A percentile compares a stretch with the other conserved stretches of the same genome.
Conservation (phyloP, 192 early-diverging fungal species). For the Pilobolus umbonatus region DNA sequence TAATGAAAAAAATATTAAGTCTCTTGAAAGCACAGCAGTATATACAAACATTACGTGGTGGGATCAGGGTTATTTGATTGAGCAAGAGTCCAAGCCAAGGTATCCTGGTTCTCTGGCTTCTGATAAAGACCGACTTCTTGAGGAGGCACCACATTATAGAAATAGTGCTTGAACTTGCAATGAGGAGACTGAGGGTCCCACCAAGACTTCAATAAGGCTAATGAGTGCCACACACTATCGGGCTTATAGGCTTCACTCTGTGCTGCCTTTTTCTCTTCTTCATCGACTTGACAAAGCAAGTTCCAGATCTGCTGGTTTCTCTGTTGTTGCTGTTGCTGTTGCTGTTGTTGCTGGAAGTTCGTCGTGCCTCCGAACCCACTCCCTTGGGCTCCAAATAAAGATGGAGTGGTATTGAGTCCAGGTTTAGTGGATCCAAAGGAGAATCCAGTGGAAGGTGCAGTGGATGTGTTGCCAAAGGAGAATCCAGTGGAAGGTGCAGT, state of each 20-base stretch:
- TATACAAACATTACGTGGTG: slow-evolving; percentile 49
- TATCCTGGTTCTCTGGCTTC: slow-evolving; percentile 66
- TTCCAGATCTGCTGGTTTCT: slow-evolving; percentile 27
- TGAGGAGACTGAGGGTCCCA: slow-evolving; percentile 77
- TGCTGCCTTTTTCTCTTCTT: slow-evolving; percentile 40
- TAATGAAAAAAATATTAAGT: background rate
- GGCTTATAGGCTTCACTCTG: slow-evolving; percentile 27
- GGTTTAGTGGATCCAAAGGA: background rate
- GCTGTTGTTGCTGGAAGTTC: background rate
- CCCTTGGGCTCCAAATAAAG: slow-evolving; percentile 19
- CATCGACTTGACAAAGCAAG: slow-evolving; percentile 27
- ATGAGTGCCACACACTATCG: slow-evolving; percentile 52
- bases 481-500: slow-evolving; percentile 2
- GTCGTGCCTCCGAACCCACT: background rate
- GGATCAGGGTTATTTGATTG: slow-evolving; percentile 85
- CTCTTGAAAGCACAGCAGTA: background rate
- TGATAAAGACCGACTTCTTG: slow-evolving; percentile 73
- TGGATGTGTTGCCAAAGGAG: background rate
- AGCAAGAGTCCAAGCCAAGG: slow-evolving; percentile 75
- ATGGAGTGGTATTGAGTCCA: background rate
- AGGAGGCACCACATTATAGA: slow-evolving; percentile 92
- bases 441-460: slow-evolving; percentile 1
- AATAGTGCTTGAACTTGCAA: slow-evolving; percentile 89
- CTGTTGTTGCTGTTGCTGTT: slow-evolving; percentile 1
- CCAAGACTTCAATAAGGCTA: slow-evolving; percentile 63